Conservation (phyloP, 495 filamentous ascomycete species). For the Neurospora sp. region DNA sequence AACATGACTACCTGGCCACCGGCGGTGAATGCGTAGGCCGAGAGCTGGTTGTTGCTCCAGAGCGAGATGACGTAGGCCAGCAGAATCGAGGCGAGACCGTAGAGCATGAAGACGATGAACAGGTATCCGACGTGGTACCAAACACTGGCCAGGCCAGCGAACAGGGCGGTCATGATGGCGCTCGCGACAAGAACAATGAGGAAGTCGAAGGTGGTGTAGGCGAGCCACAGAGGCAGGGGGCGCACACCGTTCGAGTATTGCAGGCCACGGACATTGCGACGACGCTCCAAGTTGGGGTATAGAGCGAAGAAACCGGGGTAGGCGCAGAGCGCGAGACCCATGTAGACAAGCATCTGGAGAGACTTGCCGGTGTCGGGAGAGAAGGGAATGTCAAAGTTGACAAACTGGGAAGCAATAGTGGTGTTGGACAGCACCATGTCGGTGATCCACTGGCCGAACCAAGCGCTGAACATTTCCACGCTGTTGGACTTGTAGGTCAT, state of each 20-base stretch:
- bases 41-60: slow-evolving; percentile 34
- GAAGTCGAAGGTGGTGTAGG: slow-evolving; percentile 73
- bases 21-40: slow-evolving; percentile 48
- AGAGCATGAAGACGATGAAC: slow-evolving; percentile 64
- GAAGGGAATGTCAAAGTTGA: slow-evolving; percentile 61
- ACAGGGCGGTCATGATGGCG: slow-evolving; percentile 49
- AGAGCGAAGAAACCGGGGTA: slow-evolving; percentile 80
- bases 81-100: slow-evolving; percentile 61
- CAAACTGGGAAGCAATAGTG: slow-evolving; percentile 55
- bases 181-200: slow-evolving; percentile 49
- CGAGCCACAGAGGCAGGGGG: slow-evolving; percentile 62
- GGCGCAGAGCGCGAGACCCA: slow-evolving; percentile 61
- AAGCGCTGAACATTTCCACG: slow-evolving; percentile 33
- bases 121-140: slow-evolving; percentile 71
- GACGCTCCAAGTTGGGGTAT: slow-evolving; percentile 72
- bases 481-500: slow-evolving; percentile 50
- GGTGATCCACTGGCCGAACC: slow-evolving; percentile 64
- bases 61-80: slow-evolving; percentile 66
- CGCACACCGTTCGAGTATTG: slow-evolving; percentile 82
- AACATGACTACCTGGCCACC: slow-evolving; percentile 64
- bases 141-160: slow-evolving; percentile 46
- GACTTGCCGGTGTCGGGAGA: slow-evolving; percentile 52
- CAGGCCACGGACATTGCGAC: slow-evolving; percentile 65
- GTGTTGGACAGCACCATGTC: slow-evolving; percentile 55
- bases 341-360: slow-evolving; percentile 71